Base-by-base conservation (phyloP, 2,329 filamentous ascomycete species). In the Claviceps digitariae region DNA sequence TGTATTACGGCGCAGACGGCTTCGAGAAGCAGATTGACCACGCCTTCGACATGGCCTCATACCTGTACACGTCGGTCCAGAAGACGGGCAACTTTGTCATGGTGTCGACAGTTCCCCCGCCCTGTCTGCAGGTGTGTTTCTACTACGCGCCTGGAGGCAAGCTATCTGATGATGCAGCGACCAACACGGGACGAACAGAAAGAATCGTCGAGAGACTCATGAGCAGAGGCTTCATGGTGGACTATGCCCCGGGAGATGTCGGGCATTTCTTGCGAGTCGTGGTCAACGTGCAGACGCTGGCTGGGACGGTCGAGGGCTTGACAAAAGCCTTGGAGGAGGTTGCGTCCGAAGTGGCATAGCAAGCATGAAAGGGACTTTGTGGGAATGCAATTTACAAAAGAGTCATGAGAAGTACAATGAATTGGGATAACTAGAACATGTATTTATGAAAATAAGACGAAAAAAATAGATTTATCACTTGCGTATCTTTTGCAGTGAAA, bases 51-150 rank as follows among this genome's bases (percentile, higher is more conserved):
- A 76, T 81, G 56, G 90, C 90, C 0, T 72, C 75, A 4, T 76
- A 87, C 60, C 74, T 97, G n/a, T 81, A 84, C 0, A 64, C 64
- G 0, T 67, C 83, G 1, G 64, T 96, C 2, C 67, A 73, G 5
- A 48, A 70, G 15, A 74, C 75, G 44, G 64, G 70, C 0, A 73
- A 87, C 59, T 86, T 97, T 60, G 71, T 79, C 20, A 74, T 95
- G 17, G 79, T 95, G 3, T 87, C 82, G 12, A 75, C 80, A 53
- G 84, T 86, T 61, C 87, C 89, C 27, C 84, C 90, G 48, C 87
- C 88, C 0, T 97, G 91, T 69, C 72, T 95, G 65, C 93, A 97
- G 70, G 86, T 97, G 23, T 96, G 91, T 73, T 97, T 97, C 67
- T 95, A 95, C 67, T 90, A 87, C 62, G 81, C 84, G 0, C 80